phyloP scores from a whole-genome alignment of 2,329 filamentous ascomycete genomes.

The Paecilomyces dactylethromorphus region DNA sequence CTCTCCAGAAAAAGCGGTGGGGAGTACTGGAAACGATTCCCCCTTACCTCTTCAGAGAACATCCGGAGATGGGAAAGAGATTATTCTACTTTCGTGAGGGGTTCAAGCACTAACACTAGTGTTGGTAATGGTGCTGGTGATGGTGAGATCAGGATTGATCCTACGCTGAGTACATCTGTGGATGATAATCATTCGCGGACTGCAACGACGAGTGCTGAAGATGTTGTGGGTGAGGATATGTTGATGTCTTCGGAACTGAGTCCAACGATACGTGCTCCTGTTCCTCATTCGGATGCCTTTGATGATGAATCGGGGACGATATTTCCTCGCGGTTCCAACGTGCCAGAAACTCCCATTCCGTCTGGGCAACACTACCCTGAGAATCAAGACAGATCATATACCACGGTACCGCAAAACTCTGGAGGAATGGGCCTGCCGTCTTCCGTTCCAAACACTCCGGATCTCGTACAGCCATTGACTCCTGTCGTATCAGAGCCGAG shows the following conservation, averaged over 20 bases:
- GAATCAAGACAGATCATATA: too few species aligned
- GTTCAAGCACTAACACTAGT: too few species aligned
- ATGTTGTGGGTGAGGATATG: background rate
- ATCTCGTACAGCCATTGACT: background rate
- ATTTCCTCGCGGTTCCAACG: too few species aligned
- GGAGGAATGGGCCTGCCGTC: too few species aligned
- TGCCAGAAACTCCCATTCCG: too few species aligned
- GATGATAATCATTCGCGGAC: background rate
- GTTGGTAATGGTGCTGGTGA: background rate
- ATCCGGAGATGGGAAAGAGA: conserved; percentile 31
- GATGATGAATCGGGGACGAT: too few species aligned
- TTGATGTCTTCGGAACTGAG: background rate
- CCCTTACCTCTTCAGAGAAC: conserved; percentile 24
- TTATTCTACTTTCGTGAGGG: conserved; percentile 7
- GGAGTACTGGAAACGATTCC: conserved; percentile 33
- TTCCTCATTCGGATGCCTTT: too few species aligned
- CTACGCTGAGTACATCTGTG: background rate
- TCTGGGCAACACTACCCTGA: too few species aligned
- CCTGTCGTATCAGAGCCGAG: conserved; percentile 9
- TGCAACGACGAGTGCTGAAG: background rate
- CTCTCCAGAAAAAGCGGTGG: conserved; percentile 24
- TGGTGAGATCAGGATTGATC: background rate
- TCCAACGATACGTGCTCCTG: background rate
- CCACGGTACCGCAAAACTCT: too few species aligned
- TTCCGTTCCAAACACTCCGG: background rate